A percentile compares a stretch with the other conserved stretches of the same genome.
phyloP scores from a whole-genome alignment of 495 filamentous ascomycete species.

The Aspergillus sclerotiicarbonarius region DNA sequence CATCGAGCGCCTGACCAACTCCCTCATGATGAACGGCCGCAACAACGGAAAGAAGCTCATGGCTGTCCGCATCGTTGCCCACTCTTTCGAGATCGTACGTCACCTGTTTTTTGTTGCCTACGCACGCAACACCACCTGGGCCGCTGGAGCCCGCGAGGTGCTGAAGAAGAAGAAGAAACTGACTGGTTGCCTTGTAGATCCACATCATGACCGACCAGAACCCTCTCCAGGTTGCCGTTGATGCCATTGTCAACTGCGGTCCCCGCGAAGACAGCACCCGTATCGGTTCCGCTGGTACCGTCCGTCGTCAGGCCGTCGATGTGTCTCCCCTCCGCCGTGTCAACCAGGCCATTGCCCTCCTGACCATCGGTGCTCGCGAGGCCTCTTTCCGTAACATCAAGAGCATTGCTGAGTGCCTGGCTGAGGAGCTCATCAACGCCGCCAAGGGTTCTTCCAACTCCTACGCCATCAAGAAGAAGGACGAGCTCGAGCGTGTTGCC shows the following conservation, averaged over 20 bases:
- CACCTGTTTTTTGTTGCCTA: neutral
- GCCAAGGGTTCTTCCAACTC: constrained; percentile 99
- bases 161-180: constrained; percentile 4
- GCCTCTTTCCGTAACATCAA: constrained; percentile 99
- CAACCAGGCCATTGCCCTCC: constrained; percentile 97
- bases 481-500: constrained; percentile 99
- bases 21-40: constrained; percentile 99
- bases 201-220: constrained; percentile 99
- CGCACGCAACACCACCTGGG: neutral
- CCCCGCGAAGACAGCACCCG: constrained; percentile 99
- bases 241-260: constrained; percentile 99
- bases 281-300: constrained; percentile 98
- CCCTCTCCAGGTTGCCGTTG: constrained; percentile 98
- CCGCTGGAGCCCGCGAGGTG: constrained; percentile 5
- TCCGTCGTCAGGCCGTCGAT: constrained; percentile 99
- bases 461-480: constrained; percentile 99
- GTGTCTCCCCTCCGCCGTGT: constrained; percentile 98
- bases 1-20: constrained; percentile 99
- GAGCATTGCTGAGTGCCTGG: constrained; percentile 95
- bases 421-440: constrained; percentile 99
- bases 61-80: constrained; percentile 98
- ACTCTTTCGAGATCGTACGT: constrained; percentile 98
- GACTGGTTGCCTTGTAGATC: constrained; percentile 57
- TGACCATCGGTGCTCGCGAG: constrained; percentile 97
- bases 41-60: constrained; percentile 99